phyloP scores from a whole-genome alignment of 2,329 filamentous ascomycete genomes.

The Fusarium sp. region DNA sequence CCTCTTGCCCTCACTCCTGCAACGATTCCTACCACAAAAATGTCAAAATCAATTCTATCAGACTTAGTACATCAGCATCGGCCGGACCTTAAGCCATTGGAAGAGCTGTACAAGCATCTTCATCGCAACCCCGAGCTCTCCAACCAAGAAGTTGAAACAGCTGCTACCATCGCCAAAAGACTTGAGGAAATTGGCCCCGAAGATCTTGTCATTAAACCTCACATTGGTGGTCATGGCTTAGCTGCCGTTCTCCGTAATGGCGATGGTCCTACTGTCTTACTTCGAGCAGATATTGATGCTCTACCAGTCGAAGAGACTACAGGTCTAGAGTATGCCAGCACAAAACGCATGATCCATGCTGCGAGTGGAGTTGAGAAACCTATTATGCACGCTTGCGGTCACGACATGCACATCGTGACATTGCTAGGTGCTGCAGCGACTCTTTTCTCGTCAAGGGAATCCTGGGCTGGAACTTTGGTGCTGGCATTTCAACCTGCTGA shows the following conservation, averaged over 20 bases:
- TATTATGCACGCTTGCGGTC: constrained; percentile 75
- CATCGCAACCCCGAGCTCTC: constrained; percentile 69
- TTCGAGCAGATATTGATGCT: constrained; percentile 71
- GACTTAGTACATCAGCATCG: constrained; percentile 4
- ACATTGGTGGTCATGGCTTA: constrained; percentile 68
- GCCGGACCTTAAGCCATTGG: background rate
- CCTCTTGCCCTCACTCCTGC: fast-evolving
- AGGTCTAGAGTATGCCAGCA: constrained; percentile 63
- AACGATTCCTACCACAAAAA: fast-evolving
- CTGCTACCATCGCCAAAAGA: constrained; percentile 54
- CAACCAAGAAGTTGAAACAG: constrained; percentile 62
- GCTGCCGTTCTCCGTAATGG: constrained; percentile 66
- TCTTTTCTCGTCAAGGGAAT: constrained; percentile 53
- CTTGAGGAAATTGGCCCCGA: constrained; percentile 39
- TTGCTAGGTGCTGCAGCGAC: constrained; percentile 65
- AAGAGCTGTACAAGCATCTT: constrained; percentile 61
- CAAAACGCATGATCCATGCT: background rate
- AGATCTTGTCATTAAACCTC: constrained; percentile 51
- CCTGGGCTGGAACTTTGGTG: constrained; percentile 71
- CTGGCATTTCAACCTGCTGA: constrained; percentile 74
- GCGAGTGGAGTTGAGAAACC: constrained; percentile 48
- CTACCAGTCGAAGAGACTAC: constrained; percentile 67
- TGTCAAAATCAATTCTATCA: background rate
- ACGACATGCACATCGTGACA: constrained; percentile 71
- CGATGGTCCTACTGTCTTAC: constrained; percentile 61